These are phyloP conservation scores for Trypanosoma cruzi DNA, from an alignment of 208 protist species.

Conservation along the genomic window DNA sequence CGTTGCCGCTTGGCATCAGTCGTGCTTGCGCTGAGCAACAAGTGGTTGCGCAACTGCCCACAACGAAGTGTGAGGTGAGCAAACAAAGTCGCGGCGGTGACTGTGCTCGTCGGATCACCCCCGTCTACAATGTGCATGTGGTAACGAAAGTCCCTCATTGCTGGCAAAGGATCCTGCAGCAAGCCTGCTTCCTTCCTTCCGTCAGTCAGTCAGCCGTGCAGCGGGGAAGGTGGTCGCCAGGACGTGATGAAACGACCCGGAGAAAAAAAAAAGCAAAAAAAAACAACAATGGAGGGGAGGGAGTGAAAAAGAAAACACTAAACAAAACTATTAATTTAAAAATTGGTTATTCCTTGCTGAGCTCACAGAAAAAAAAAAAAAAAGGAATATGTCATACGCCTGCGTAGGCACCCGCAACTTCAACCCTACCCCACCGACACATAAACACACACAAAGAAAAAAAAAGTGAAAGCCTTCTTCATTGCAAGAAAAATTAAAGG, in stretches of 20 bases:
- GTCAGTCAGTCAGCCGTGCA: not conserved
- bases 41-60: conserved; percentile 46
- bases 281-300: not conserved
- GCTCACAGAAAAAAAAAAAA: conserved; percentile 6
- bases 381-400: not conserved
- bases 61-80: conserved; percentile 78
- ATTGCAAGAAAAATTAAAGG: not conserved
- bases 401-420: not conserved
- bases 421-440: no score
- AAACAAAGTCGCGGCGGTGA: conserved; percentile 48
- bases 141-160: conserved; percentile 22
- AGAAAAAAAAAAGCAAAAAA: conserved; percentile 17
- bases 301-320: conserved; percentile 4
- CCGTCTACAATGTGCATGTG: conserved; percentile 82
- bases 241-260: not conserved
- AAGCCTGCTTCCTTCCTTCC: conserved; percentile 5
- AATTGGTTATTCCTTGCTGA: not conserved
- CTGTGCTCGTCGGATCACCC: conserved; percentile 35
- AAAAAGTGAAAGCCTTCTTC: not conserved
- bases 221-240: not conserved
- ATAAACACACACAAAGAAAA: not conserved
- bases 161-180: not conserved
- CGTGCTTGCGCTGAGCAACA: conserved; percentile 75
- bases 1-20: conserved; percentile 28
- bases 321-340: not conserved